Evolutionary conservation across 345 rosid species (phyloP), one percentile per base, ranked within the genome.

Genomic region (Moringa oleifera): DNA sequence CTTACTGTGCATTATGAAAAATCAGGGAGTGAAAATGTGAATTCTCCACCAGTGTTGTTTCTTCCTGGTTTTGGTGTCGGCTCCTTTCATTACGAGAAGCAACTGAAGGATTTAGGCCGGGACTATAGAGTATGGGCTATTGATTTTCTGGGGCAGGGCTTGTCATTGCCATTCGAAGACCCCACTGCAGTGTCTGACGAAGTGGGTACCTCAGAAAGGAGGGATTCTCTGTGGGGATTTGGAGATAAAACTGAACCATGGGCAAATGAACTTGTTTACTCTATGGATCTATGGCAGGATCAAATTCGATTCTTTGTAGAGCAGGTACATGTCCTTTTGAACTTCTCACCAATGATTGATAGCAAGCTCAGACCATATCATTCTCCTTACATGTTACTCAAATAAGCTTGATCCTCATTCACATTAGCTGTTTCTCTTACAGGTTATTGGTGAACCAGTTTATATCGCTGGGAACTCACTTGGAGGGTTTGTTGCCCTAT

Each of bases 51-150:
- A 0, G 73, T 94, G 51, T 74, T 94, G 64, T 86, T 90, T 71
- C 97, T 94, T 74, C 99, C 99, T 31, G 96, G 99, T 61, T 94
- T 93, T 69, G 96, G 99, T 55, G 96, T 90, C 58, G 97, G 99
- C 79, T 82, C 96, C 9, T 93, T 94, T 72, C 99, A 94, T 72
- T 90, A 84, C 25, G 96, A 88, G 78, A 94, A 88, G 83, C 97
- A 94, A 67, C 77, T 94, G 55, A 82, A 73, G 70, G 97, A 88
- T 81, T 79, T 94, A 31, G 99, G 97, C 7, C 84, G 88, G 58
- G 96, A 90, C 60, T 85, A 74, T 64, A 69, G 97, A 77, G 99
- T 88, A n/a, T 94, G 92, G 94, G 95, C 99, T 7, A 76, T 88
- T 49, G 99, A 94, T 80, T 94, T 94, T 80, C 84, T 94, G 5